phyloP scores from a whole-genome alignment of 129 eudicot genomes.

The Escallonia herrerae region DNA sequence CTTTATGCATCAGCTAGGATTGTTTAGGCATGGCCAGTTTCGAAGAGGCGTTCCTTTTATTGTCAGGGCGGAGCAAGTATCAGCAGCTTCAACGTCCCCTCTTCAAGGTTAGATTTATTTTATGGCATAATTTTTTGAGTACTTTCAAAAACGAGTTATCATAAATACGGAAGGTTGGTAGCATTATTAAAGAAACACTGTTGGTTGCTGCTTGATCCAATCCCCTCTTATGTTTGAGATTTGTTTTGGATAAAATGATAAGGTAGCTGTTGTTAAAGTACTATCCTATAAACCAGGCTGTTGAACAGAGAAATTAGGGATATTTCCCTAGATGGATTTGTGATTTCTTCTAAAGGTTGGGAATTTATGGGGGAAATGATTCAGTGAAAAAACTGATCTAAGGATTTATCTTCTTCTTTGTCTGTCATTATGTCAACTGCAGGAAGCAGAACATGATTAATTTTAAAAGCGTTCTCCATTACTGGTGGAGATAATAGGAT shows the following conservation, averaged over 20 bases:
- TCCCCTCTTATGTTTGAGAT: no score
- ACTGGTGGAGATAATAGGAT: no score
- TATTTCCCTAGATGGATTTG: not conserved
- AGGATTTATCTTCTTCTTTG: not conserved
- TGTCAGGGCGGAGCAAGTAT: slow-evolving; percentile 55
- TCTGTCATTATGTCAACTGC: not conserved
- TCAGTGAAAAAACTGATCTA: no score
- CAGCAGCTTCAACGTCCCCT: slow-evolving; percentile 38
- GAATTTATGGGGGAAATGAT: not conserved
- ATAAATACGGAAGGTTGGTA: not conserved
- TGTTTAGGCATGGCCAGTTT: slow-evolving; percentile 35
- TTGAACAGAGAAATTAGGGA: not conserved
- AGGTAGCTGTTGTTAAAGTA: no score
- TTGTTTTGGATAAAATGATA: no score
- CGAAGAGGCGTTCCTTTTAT: slow-evolving; percentile 29
- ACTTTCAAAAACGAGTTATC: not conserved
- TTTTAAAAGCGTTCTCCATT: no score
- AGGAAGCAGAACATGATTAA: no score
- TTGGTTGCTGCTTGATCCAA: no score
- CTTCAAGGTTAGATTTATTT: slow-evolving; percentile 29
- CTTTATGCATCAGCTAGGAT: slow-evolving; percentile 49
- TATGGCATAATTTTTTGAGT: not conserved
- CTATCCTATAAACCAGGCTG: no score
- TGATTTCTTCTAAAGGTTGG: not conserved
- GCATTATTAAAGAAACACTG: no score